Percentiles rank a stretch among this genome's conserved stretches.
Conservation (phyloP, 2,329 filamentous ascomycete species). For the Metarhizium sp. region DNA sequence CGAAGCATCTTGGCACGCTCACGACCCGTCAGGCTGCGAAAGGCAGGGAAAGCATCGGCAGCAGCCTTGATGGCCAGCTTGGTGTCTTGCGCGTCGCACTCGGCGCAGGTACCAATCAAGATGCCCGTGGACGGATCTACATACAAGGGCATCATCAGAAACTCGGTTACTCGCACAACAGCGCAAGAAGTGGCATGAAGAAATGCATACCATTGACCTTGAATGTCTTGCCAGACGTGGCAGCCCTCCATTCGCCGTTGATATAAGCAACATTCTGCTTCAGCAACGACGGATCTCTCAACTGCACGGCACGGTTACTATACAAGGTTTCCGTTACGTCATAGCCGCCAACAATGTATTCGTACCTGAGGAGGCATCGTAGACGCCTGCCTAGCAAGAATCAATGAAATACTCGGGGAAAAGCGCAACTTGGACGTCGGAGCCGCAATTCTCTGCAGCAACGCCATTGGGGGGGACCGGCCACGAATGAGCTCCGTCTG, state of each 20-base stretch:
- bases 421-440: conserved; percentile 19
- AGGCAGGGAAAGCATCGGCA: conserved; percentile 60
- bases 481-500: not conserved
- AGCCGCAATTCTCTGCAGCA: conserved; percentile 21
- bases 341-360: not conserved
- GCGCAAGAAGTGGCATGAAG: not conserved
- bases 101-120: conserved; percentile 73
- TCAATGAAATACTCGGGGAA: conserved; percentile 17
- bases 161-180: not conserved
- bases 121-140: conserved; percentile 72
- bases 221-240: conserved; percentile 84
- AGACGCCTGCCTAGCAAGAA: conserved; percentile 30
- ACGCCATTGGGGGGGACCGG: conserved; percentile 15
- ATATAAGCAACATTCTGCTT: conserved; percentile 78
- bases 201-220: conserved; percentile 58
- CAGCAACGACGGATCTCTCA: conserved; percentile 72
- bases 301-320: conserved; percentile 31
- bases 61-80: conserved; percentile 79
- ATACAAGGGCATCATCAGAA: not conserved
- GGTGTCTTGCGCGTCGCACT: conserved; percentile 72
- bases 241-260: conserved; percentile 85
- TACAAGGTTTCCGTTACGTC: not conserved
- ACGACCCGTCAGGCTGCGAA: conserved; percentile 62
- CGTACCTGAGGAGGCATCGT: conserved; percentile 37
- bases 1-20: conserved; percentile 65